phyloP scores from a whole-genome alignment of 768 basidiomycete genomes.

The Candolleomyces aberdarensis region DNA sequence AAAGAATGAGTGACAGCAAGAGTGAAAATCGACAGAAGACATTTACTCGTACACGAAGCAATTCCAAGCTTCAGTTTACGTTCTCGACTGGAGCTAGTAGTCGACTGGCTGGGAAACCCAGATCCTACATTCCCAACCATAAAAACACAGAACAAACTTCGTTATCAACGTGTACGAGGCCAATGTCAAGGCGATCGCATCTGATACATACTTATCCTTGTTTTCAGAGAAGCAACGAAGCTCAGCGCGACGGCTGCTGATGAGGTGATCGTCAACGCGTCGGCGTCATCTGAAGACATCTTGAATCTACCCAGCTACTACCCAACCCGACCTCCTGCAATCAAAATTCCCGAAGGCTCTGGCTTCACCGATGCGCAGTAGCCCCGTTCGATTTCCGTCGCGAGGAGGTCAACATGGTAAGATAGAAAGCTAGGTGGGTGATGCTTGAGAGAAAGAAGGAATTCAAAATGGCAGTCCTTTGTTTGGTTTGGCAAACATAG shows the following conservation, averaged over 20 bases:
- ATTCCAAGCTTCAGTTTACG: conserved; percentile 3
- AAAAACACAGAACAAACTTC: background rate
- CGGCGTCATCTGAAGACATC: background rate
- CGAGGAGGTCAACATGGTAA: background rate
- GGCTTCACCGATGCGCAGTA: background rate
- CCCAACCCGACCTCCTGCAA: background rate
- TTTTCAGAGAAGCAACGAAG: too few relatives aligned
- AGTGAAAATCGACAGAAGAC: background rate
- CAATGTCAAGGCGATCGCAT: background rate
- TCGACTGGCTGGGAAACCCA: background rate
- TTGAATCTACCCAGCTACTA: background rate
- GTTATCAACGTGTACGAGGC: background rate
- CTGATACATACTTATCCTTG: background rate
- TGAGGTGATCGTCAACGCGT: too few relatives aligned
- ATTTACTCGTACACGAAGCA: background rate
- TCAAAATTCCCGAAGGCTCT: background rate
- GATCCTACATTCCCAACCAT: background rate
- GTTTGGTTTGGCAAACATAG: background rate
- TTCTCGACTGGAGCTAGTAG: background rate
- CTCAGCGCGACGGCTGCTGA: too few relatives aligned
- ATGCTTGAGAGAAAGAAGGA: conserved; percentile 2
- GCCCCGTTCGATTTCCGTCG: background rate
- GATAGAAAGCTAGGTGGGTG: background rate
- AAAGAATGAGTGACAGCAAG: background rate
- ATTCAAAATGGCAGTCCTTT: background rate